Base-by-base conservation (phyloP, 208 protist genomes). In the Herpetomonas muscarum region DNA sequence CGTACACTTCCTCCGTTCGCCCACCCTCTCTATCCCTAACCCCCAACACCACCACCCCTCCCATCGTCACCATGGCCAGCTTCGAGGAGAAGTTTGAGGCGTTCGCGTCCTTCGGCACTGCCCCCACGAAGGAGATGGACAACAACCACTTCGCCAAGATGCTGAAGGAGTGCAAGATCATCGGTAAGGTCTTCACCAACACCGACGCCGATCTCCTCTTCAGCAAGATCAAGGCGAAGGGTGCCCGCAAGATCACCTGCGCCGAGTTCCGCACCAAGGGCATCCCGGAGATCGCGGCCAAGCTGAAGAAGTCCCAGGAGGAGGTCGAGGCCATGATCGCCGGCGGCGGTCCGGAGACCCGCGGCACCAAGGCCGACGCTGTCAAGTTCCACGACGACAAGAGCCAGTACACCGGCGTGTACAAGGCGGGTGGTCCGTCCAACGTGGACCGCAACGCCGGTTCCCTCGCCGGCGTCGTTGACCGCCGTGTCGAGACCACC, bases 331-430 rank as follows among this genome's bases (percentile, higher is more conserved):
- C 49, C 12, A 87, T 85, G 64, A 63, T 95, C 41, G 15, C 55
- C 17, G 55, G 22, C 9, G 54, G 36, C 13, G 74, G 79, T 15
- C 89, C 89, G 0, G 71, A 84, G 74, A 64, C 85, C 3, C 74
- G 73, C 72, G 76, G 65, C 58, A 95, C 89, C 10, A 90, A 92
- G 76, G 71, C 84, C 4, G 90, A 93, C 10, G 59, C 49, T n/a
- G 85, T 92, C 41, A 87, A 88, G 70, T 96, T 96, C 63, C 77
- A 88, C 71, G 90, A 96, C 50, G 90, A 96, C 68, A 96, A 96
- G 74, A 87, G 63, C 69, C 51, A 63, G 32, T 96, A 96, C 90
- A 96, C 90, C 17, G 90, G 90, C 45, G 90, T 90, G 0, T 81
- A 88, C 64, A 93, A 93, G 84, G 73, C 75, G 39, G 90, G 90